Conservation (phyloP, 768 basidiomycete genomes). For the Mycena polygramma region DNA sequence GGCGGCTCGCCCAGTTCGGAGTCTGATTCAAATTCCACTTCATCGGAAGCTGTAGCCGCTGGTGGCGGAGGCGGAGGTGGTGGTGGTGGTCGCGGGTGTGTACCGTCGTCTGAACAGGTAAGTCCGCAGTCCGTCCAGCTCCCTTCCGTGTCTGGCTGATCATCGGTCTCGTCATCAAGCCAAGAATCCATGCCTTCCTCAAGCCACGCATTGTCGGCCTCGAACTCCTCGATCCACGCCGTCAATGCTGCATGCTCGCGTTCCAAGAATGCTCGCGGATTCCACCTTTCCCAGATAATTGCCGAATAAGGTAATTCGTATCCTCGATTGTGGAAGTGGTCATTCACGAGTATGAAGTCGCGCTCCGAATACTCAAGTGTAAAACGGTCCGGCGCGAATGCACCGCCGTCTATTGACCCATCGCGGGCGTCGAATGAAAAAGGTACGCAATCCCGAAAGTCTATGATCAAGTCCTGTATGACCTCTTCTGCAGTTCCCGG, state of each 20-base stretch:
- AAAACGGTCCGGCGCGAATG: not conserved
- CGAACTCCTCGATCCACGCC: not conserved
- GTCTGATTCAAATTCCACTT: not conserved
- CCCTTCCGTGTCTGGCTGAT: not conserved
- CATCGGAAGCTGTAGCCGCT: not conserved
- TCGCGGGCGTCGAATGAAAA: not conserved
- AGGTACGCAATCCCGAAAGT: not conserved
- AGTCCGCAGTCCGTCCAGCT: not conserved
- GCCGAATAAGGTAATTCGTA: conserved; percentile 3
- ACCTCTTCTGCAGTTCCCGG: not conserved
- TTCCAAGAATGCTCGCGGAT: not conserved
- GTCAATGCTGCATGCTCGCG: not conserved
- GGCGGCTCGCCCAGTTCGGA: not conserved
- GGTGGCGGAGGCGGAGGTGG: not conserved
- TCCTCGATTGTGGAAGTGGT: not conserved
- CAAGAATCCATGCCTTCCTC: not conserved
- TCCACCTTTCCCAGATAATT: not conserved
- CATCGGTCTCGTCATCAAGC: not conserved
- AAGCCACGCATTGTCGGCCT: too few species aligned
- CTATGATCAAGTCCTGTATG: not conserved
- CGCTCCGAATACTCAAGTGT: not conserved
- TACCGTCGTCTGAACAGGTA: not conserved
- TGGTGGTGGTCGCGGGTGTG: not conserved
- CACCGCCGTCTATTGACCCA: not conserved
- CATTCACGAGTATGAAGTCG: not conserved